phyloP scores from a whole-genome alignment of 108 stramenopile species.

The Nannochloropsis oceanica region DNA sequence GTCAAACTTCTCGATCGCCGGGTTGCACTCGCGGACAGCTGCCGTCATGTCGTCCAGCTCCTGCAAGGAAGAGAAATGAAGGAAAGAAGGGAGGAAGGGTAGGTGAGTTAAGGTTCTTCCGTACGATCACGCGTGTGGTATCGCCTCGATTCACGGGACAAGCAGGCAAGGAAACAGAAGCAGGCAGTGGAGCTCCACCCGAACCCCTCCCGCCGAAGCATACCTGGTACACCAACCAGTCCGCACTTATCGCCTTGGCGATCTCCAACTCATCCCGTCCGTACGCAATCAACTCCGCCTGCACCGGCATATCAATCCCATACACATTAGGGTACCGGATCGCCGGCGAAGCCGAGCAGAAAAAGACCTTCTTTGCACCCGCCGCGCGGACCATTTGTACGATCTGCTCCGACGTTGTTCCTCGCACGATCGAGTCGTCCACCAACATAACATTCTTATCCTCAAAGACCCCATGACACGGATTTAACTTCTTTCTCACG shows the following conservation, averaged over 20 bases:
- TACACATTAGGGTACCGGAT: conserved; percentile 91
- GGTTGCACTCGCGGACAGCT: conserved; percentile 25
- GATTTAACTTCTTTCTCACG: conserved; percentile 88
- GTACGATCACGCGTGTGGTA: too few species aligned
- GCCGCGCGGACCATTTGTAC: conserved; percentile 90
- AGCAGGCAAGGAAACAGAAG: too few species aligned
- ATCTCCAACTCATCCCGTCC: conserved; percentile 63
- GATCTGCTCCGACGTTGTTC: conserved; percentile 82
- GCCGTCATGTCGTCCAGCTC: conserved; percentile 14
- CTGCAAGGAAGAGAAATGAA: neutral
- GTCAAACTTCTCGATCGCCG: conserved; percentile 49
- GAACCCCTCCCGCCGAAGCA: conserved; percentile 39
- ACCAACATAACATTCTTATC: conserved; percentile 63
- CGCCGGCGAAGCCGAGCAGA: conserved; percentile 75
- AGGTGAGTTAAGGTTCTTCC: too few species aligned
- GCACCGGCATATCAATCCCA: conserved; percentile 88
- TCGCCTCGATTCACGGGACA: too few species aligned
- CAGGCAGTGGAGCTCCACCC: conserved; percentile 27
- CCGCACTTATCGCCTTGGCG: conserved; percentile 69
- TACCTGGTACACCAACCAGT: conserved; percentile 68
- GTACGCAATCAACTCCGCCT: conserved; percentile 78
- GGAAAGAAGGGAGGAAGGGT: neutral
- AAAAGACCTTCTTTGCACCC: conserved; percentile 70
- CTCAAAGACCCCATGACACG: conserved; percentile 46
- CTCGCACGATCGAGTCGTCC: conserved; percentile 89